Evolutionary conservation across 805 yeast genomes (phyloP), one percentile per base, ranked within the genome.

Genomic region (Blastobotrys attinorum): DNA sequence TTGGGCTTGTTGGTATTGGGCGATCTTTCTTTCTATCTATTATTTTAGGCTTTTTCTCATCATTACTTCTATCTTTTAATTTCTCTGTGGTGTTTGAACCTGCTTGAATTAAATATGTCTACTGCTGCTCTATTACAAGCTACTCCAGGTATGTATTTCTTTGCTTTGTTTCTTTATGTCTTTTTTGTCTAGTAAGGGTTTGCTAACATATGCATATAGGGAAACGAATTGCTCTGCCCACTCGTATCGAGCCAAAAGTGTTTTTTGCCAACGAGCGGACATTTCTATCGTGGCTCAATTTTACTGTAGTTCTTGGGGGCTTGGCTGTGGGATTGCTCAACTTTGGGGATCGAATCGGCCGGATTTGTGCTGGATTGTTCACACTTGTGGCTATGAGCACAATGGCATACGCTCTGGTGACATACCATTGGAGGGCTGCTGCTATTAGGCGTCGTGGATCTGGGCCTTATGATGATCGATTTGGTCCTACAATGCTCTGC

Each of bases 201-300:
- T n/a, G 31, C 31, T n/a, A n/a, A 20, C 29, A 11, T 18, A 22
- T 22, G 18, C 3, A 3, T 4, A n/a, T 16, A 53, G 81, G 82
- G 47, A 92, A 92, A 67, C 82, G 97, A 69, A 92, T 92, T 54
- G 97, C 98, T 3, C 73, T 92, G 44, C 99, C 99, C 39, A 94
- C 97, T 16, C 77, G 99, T 51, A 97, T 92, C 18, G 99, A 92
- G 68, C 99, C 99, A 53, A 92, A 92, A 67, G 98, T 92, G 22
- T 92, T 94, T 70, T 92, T 92, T 60, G 98, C 98, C 61, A 92
- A 92, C 62, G 99, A 92, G 69, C 85, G 99, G 72, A 92, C 99
- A 1, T 92, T 92, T 62, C 74, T 92, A 47, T 90, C 97, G 39
- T 92, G 99, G 99, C 76, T 92, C 58, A 94, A 94, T 66, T 92